phyloP scores from a whole-genome alignment of 352 stramenopile genomes.

The Phytopythium litorale region DNA sequence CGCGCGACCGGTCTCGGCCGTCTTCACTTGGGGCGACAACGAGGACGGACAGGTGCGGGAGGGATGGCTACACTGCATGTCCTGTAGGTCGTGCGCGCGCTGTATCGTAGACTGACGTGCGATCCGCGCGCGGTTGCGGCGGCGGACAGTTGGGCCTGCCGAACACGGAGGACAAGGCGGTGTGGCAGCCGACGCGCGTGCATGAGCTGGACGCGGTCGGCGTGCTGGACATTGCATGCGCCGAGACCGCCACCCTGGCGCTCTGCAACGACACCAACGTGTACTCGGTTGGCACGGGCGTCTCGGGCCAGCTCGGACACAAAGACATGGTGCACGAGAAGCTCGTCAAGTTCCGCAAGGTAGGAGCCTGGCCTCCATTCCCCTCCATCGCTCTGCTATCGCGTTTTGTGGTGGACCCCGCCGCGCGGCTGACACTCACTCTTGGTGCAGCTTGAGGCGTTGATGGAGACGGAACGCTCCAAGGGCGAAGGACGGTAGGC shows the following conservation, averaged over 20 bases:
- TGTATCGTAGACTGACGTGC: background rate
- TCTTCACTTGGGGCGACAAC: slow-evolving; percentile 77
- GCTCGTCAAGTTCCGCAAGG: slow-evolving; percentile 70
- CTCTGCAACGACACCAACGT: slow-evolving; percentile 70
- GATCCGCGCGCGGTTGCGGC: slow-evolving; percentile 2
- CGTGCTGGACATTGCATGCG: slow-evolving; percentile 58
- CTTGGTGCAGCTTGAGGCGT: slow-evolving; percentile 43
- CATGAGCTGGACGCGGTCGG: slow-evolving; percentile 57
- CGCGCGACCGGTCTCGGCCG: slow-evolving; percentile 39
- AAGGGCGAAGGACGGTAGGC: slow-evolving; percentile 64
- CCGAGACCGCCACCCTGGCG: slow-evolving; percentile 56
- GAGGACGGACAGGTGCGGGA: slow-evolving; percentile 71
- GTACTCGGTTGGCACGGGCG: slow-evolving; percentile 71
- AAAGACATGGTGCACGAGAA: slow-evolving; percentile 79
- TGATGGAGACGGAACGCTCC: slow-evolving; percentile 72
- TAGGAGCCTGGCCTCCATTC: slow-evolving; percentile 11
- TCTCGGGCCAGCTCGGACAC: slow-evolving; percentile 58
- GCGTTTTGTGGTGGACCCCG: background rate
- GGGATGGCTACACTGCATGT: slow-evolving; percentile 4
- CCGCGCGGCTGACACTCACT: background rate
- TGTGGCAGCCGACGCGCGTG: slow-evolving; percentile 60
- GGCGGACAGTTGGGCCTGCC: slow-evolving; percentile 41
- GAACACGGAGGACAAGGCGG: slow-evolving; percentile 38
- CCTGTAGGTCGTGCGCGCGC: background rate
- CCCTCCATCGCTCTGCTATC: background rate